phyloP scores from a whole-genome alignment of 2,329 filamentous ascomycete species.

The Colletotrichum incanum region DNA sequence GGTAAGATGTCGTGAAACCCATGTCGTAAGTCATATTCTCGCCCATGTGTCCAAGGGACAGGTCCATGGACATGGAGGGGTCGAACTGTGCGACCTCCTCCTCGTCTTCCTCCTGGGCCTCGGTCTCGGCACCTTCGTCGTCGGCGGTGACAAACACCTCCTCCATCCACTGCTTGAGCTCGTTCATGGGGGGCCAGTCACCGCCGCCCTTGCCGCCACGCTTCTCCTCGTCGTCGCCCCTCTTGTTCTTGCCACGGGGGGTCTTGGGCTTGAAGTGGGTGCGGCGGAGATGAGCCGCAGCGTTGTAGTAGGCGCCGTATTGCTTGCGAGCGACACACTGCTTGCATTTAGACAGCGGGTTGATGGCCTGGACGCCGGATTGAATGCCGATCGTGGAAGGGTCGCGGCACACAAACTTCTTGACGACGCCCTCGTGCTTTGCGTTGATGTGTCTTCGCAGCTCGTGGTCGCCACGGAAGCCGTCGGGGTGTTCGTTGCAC shows the following conservation, averaged over 20 bases:
- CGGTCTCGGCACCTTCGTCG: conserved; percentile 50
- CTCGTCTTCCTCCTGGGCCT: conserved; percentile 48
- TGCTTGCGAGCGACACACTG: conserved; percentile 82
- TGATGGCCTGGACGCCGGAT: conserved; percentile 67
- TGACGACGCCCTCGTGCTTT: conserved; percentile 73
- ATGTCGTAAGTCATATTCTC: conserved; percentile 40
- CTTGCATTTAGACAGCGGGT: conserved; percentile 85
- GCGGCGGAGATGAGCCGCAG: conserved; percentile 89
- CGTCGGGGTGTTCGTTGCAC: conserved; percentile 81
- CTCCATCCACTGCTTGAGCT: conserved; percentile 73
- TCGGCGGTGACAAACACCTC: conserved; percentile 63
- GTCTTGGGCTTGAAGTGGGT: conserved; percentile 85
- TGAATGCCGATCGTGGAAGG: conserved; percentile 59
- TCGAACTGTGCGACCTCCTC: conserved; percentile 33
- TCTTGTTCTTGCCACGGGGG: conserved; percentile 60
- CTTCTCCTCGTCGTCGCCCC: conserved; percentile 61
- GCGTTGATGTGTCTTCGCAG: conserved; percentile 76
- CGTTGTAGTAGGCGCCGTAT: conserved; percentile 96
- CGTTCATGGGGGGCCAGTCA: conserved; percentile 69
- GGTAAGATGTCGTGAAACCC: conserved; percentile 26
- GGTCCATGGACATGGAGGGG: conserved; percentile 32
- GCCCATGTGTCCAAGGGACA: conserved; percentile 41
- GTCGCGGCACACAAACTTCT: conserved; percentile 73
- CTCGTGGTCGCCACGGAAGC: conserved; percentile 91
- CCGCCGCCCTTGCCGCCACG: conserved; percentile 70